Base-by-base conservation (phyloP, 106 monocot genomes). In the Dioscorea alata region DNA sequence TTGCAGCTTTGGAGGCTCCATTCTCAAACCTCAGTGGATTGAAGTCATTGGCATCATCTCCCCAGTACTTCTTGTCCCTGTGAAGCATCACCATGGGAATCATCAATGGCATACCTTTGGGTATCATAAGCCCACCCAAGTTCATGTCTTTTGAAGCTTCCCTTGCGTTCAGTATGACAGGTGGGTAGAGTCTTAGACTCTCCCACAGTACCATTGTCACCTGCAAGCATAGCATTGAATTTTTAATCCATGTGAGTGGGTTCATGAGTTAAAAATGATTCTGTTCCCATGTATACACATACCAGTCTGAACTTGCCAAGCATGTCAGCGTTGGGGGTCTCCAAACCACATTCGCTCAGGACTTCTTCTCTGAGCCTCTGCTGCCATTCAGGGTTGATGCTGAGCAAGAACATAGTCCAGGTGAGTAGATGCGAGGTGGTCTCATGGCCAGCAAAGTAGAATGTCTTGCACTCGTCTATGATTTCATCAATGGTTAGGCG, bases 401-500 rank as follows among this genome's bases (percentile, higher is more conserved):
- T 72, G 19, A 84, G 49, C 63, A 91, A 65, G 64, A 86, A 90
- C 66, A 81, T 56, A 17, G 80, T 78, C 90, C 90, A 90, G 16
- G 90, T 76, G 4, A 90, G 68, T 22, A 81, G 60, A 25, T 83
- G 75, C 0, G 90, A 57, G 3, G 90, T 86, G 8, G 83, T 86
- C 61, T 90, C 84, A 48, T 86, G 83, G 12, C 90, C 86, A 19
- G 72, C 86, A 12, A 91, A 84, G 71, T 74, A 87, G 77, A 91
- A 91, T 4, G 84, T 87, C 77, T 91, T 91, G 87, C 91, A 87
- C 70, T 91, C 91, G 19, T 82, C 82, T 7, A 87, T 74, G 6
- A 91, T 82, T 59, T 85, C 87, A 16, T 87, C 75, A 57, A 78
- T 87, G 79, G 48, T 80, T 71, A 91, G 18, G 8, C 32, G 65